A percentile compares a stretch with the other conserved stretches of the same genome.
These are phyloP conservation scores for Leccinum longicurvipes DNA, from an alignment of 768 basidiomycete genomes.

Conservation along the genomic window DNA sequence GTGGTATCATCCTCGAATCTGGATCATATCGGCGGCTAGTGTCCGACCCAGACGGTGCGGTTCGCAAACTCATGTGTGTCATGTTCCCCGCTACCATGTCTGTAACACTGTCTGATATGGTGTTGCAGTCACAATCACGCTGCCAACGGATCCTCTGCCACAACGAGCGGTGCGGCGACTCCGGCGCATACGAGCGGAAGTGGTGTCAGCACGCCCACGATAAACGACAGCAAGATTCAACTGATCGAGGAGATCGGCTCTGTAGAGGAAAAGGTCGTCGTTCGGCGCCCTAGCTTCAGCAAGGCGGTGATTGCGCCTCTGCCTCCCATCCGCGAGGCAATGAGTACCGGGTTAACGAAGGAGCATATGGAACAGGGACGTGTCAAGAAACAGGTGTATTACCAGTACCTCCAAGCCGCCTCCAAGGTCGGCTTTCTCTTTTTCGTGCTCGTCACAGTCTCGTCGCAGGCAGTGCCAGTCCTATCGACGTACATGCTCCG, in stretches of 20 bases:
- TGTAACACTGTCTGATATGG: background rate
- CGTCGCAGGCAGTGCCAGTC: constrained; percentile 60
- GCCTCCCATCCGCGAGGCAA: constrained; percentile 36
- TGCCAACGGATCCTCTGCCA: constrained; percentile 39
- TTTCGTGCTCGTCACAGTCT: constrained; percentile 53
- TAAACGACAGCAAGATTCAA: constrained; percentile 20
- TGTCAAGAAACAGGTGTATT: constrained; percentile 76
- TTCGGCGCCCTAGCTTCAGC: constrained; percentile 53
- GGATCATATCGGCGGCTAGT: constrained; percentile 64
- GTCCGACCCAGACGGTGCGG: constrained; percentile 56
- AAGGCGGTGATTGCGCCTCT: constrained; percentile 50
- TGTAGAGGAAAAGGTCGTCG: constrained; percentile 56
- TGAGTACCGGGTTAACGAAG: constrained; percentile 50
- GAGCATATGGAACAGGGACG: constrained; percentile 79
- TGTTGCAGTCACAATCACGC: constrained; percentile 45
- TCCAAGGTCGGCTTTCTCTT: constrained; percentile 69
- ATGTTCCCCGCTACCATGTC: background rate
- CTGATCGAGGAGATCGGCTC: constrained; percentile 26
- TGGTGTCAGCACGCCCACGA: constrained; percentile 18
- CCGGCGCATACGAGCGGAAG: constrained; percentile 39
- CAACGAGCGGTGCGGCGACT: constrained; percentile 45
- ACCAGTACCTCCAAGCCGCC: constrained; percentile 73
- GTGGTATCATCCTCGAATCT: constrained; percentile 77
- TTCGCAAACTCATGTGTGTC: constrained; percentile 70
- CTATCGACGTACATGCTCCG: constrained; percentile 65